Evolutionary conservation across 768 basidiomycete species (phyloP).

Genomic region (Boletus rex-veris): DNA sequence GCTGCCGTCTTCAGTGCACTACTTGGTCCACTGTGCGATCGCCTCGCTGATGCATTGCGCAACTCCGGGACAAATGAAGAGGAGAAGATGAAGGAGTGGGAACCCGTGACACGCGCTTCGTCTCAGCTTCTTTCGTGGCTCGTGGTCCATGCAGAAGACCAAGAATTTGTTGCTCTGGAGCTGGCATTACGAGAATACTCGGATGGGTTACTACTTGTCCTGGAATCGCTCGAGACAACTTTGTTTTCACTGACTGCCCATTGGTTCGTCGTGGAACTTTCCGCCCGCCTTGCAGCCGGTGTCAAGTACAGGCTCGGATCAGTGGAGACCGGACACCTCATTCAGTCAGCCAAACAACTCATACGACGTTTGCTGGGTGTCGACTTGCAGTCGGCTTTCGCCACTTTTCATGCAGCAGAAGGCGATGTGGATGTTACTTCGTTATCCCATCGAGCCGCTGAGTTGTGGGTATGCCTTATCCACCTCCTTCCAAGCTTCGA

Average conservation of each 20-base stretch:
- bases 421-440: conserved; percentile 32
- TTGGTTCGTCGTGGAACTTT: conserved; percentile 66
- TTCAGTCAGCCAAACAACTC: conserved; percentile 37
- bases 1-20: conserved; percentile 42
- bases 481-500: conserved; percentile 44
- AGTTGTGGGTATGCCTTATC: conserved; percentile 74
- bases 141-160: conserved; percentile 33
- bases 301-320: conserved; percentile 29
- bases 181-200: conserved; percentile 36
- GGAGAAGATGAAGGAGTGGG: conserved; percentile 37
- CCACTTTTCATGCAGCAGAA: conserved; percentile 17
- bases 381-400: conserved; percentile 41
- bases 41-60: conserved; percentile 37
- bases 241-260: conserved; percentile 41
- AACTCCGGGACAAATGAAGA: conserved; percentile 29
- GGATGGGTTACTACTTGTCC: conserved; percentile 34
- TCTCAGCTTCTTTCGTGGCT: conserved; percentile 49
- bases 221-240: conserved; percentile 36
- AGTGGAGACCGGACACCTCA: conserved; percentile 19
- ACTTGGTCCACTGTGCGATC: conserved; percentile 47
- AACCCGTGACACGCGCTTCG: conserved; percentile 36
- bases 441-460: conserved; percentile 45
- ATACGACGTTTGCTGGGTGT: conserved; percentile 50
- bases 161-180: conserved; percentile 31
- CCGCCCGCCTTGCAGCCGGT: conserved; percentile 36